These are phyloP conservation scores for Pichia sp. DNA, from an alignment of 1,139 yeast genomes.

Conservation along the genomic window DNA sequence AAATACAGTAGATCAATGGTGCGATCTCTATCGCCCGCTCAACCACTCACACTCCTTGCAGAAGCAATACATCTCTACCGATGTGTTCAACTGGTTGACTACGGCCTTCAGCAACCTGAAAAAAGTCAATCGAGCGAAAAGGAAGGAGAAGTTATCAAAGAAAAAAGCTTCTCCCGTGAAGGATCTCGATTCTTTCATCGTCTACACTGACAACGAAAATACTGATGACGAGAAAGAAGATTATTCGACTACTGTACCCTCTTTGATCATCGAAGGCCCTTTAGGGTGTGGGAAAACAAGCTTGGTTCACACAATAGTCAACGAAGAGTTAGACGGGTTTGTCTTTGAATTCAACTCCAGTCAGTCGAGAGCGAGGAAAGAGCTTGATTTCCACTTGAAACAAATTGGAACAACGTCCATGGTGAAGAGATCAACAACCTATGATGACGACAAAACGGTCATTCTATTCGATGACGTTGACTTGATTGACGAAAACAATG, in stretches of 20 bases:
- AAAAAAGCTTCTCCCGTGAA: constrained; percentile 25
- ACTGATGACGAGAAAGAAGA: constrained; percentile 31
- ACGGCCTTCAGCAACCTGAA: constrained; percentile 45
- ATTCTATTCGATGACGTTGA: constrained; percentile 86
- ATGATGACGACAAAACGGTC: constrained; percentile 31
- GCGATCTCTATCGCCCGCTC: constrained; percentile 30
- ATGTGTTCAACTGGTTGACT: constrained; percentile 45
- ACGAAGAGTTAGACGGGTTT: constrained; percentile 57
- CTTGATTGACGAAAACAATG: constrained; percentile 62
- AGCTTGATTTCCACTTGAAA: constrained; percentile 58
- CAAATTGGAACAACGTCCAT: constrained; percentile 84
- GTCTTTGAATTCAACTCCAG: constrained; percentile 82
- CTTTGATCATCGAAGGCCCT: constrained; percentile 67
- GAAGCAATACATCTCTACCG: constrained; percentile 20
- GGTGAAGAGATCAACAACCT: constrained; percentile 36
- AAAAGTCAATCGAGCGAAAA: constrained; percentile 33
- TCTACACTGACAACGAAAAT: constrained; percentile 33
- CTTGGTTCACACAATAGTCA: constrained; percentile 64
- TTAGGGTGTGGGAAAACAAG: constrained; percentile 79
- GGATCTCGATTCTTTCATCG: constrained; percentile 45
- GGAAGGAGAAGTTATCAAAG: constrained; percentile 34
- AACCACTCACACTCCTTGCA: constrained; percentile 27
- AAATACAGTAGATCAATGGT: constrained; percentile 27
- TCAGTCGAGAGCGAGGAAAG: constrained; percentile 67
- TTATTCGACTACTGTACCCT: constrained; percentile 45